phyloP scores from a whole-genome alignment of 768 basidiomycete genomes.

The Naganishia antarctica region DNA sequence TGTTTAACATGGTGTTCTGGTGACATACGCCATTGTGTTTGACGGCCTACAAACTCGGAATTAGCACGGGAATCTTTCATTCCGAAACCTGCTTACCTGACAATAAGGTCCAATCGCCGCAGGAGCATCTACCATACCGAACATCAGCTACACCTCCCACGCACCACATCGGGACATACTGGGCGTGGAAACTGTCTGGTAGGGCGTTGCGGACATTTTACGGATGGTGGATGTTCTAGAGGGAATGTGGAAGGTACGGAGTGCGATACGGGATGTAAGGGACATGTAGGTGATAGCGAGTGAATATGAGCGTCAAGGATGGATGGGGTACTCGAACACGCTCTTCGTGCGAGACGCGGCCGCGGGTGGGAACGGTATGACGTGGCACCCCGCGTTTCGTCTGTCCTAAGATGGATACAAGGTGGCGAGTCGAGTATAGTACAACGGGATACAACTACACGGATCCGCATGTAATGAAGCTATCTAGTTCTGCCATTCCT shows the following conservation, averaged over 20 bases:
- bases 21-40: constrained; percentile 61
- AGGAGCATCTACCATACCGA: constrained; percentile 42
- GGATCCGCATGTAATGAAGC: no score
- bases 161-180: constrained; percentile 32
- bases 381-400: no score
- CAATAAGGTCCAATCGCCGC: constrained; percentile 59
- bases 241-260: no score
- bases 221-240: neutral
- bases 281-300: neutral
- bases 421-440: no score
- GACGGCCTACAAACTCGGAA: constrained; percentile 64
- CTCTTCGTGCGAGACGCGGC: no score
- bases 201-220: constrained; percentile 34
- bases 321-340: neutral
- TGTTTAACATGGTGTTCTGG: no score
- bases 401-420: no score
- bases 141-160: neutral
- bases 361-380: no score
- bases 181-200: constrained; percentile 46
- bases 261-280: no score
- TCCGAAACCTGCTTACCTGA: constrained; percentile 34
- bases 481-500: no score
- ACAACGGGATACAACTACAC: no score
- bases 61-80: neutral
- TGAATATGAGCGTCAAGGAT: neutral